Percentiles rank a stretch among this genome's conserved stretches.
Conservation (phyloP, 495 filamentous ascomycete genomes). For the Aspergillus sparsus region DNA sequence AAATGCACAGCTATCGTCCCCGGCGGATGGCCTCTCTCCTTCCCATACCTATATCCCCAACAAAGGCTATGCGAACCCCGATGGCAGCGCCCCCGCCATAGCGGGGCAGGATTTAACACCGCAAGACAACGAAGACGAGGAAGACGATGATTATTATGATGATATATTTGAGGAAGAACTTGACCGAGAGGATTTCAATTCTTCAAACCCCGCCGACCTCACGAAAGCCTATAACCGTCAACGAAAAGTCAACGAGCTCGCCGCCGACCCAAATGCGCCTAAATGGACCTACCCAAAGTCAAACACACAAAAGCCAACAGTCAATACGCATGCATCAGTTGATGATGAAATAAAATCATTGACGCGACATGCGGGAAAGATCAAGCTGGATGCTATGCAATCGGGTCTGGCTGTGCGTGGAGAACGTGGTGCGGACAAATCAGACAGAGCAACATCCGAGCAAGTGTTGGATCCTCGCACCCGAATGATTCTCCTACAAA, state of each 20-base stretch:
- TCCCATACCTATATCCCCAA: constrained; percentile 57
- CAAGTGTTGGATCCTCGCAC: constrained; percentile 92
- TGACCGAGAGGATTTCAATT: constrained; percentile 58
- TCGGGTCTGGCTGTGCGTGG: constrained; percentile 55
- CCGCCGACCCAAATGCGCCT: constrained; percentile 56
- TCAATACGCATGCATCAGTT: constrained; percentile 73
- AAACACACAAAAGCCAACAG: constrained; percentile 80
- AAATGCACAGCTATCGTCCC: constrained; percentile 26
- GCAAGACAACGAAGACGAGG: constrained; percentile 36
- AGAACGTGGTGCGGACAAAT: constrained; percentile 66
- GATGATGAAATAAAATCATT: constrained; percentile 87
- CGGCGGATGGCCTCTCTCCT: constrained; percentile 51
- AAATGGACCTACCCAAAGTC: constrained; percentile 67
- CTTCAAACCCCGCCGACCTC: constrained; percentile 65
- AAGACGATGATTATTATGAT: constrained; percentile 58
- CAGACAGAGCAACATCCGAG: constrained; percentile 89
- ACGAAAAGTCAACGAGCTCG: constrained; percentile 57
- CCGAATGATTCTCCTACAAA: constrained; percentile 89
- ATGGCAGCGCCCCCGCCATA: constrained; percentile 34
- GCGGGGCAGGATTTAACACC: constrained; percentile 40
- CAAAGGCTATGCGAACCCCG: constrained; percentile 50
- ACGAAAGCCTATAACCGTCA: constrained; percentile 93
- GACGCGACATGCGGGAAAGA: constrained; percentile 84
- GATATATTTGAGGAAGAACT: constrained; percentile 59
- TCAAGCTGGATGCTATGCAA: constrained; percentile 72